A percentile compares a stretch with the other conserved stretches of the same genome.
phyloP scores from a whole-genome alignment of 371 early-diverging fungal genomes.

The Smittium mucronatum region DNA sequence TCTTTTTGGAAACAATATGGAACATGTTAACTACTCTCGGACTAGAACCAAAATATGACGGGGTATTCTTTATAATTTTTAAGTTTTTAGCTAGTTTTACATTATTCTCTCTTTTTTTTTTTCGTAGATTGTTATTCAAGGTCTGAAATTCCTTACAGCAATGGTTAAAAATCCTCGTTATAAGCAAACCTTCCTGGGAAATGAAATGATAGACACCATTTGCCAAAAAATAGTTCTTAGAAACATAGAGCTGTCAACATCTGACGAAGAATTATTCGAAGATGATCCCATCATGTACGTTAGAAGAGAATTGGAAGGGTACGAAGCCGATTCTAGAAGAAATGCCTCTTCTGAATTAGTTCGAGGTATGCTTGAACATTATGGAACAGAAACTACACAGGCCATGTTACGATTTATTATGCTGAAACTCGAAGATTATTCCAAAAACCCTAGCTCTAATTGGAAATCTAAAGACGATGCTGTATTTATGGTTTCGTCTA shows the following conservation, averaged over 20 bases:
- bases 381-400: conserved; percentile 62
- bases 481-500: conserved; percentile 74
- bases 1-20: conserved; percentile 80
- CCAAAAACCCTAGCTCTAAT: conserved; percentile 47
- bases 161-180: conserved; percentile 68
- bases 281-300: conserved; percentile 92
- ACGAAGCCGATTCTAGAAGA: conserved; percentile 80
- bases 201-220: conserved; percentile 55
- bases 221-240: conserved; percentile 87
- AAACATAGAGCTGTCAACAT: conserved; percentile 72
- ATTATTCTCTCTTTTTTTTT: background rate
- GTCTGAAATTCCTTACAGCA: conserved; percentile 75
- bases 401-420: conserved; percentile 66
- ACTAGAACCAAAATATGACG: conserved; percentile 60
- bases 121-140: conserved; percentile 68
- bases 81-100: background rate
- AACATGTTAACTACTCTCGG: conserved; percentile 58
- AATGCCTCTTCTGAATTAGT: conserved; percentile 85
- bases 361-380: conserved; percentile 78
- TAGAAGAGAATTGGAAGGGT: conserved; percentile 73
- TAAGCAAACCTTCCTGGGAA: conserved; percentile 48
- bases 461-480: conserved; percentile 96
- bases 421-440: conserved; percentile 59
- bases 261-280: conserved; percentile 89
- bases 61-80: conserved; percentile 14